Percentiles rank a stretch among this genome's conserved stretches.
phyloP scores from a whole-genome alignment of 2,329 filamentous ascomycete genomes.

The Amylocarpus encephaloides region DNA sequence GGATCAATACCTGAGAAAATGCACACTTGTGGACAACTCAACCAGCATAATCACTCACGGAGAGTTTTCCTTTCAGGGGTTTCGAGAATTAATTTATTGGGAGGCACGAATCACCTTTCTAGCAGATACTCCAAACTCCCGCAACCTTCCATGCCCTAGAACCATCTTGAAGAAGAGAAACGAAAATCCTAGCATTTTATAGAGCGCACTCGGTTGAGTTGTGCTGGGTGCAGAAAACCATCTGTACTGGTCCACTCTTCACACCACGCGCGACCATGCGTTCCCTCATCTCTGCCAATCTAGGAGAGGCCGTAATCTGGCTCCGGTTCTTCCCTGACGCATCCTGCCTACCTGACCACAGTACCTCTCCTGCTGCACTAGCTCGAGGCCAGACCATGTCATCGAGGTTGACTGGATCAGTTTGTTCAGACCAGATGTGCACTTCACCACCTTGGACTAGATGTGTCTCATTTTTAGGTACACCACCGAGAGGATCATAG shows the following conservation, averaged over 20 bases:
- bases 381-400: conserved; percentile 71
- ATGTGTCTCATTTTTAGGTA: conserved; percentile 55
- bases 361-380: conserved; percentile 67
- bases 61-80: no score
- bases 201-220: conserved; percentile 42
- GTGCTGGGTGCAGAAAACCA: conserved; percentile 65
- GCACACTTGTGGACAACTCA: no score
- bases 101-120: no score
- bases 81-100: no score
- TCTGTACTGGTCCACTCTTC: conserved; percentile 58
- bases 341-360: conserved; percentile 71
- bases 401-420: conserved; percentile 73
- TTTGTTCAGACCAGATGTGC: conserved; percentile 74
- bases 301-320: conserved; percentile 61
- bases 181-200: conserved; percentile 4
- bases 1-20: no score
- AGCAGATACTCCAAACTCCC: neutral
- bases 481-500: conserved; percentile 63
- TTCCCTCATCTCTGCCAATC: conserved; percentile 71
- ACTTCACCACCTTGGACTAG: conserved; percentile 77
- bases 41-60: no score
- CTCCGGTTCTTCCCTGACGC: conserved; percentile 60
- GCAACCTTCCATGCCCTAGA: neutral
- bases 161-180: neutral
- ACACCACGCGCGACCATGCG: conserved; percentile 65